A percentile compares a stretch with the other conserved stretches of the same genome.
These are phyloP conservation scores for Hymenotorrendiella dingleyae DNA, from an alignment of 2,329 filamentous ascomycete genomes.

Conservation along the genomic window DNA sequence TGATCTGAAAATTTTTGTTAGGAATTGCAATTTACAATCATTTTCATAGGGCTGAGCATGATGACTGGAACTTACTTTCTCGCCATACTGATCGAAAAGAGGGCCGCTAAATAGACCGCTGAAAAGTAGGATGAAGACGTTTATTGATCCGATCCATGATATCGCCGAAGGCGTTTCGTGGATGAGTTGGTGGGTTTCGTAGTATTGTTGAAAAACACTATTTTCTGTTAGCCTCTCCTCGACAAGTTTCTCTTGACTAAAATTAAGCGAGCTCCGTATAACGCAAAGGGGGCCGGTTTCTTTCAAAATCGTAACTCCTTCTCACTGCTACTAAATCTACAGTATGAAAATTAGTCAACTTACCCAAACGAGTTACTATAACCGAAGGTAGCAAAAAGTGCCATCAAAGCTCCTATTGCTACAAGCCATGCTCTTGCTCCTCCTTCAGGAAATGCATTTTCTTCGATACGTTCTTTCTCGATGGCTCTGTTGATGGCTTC, in stretches of 20 bases:
- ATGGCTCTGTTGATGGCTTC: no score
- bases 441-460: slow-evolving; percentile 47
- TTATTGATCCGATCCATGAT: slow-evolving; percentile 54
- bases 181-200: slow-evolving; percentile 31
- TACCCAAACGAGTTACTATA: slow-evolving; percentile 43
- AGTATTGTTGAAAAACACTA: slow-evolving; percentile 33
- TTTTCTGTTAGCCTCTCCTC: no score
- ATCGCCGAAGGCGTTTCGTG: slow-evolving; percentile 38
- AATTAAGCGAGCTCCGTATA: no score
- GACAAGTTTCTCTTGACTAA: no score
- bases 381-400: slow-evolving; percentile 42
- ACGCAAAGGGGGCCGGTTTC: no score
- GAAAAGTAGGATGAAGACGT: slow-evolving; percentile 45
- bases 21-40: no score
- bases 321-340: background rate
- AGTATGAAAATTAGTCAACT: background rate
- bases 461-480: no score
- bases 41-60: no score
- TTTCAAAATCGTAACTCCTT: no score
- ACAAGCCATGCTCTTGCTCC: slow-evolving; percentile 49
- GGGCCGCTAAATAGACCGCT: slow-evolving; percentile 51
- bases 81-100: slow-evolving; percentile 57
- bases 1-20: no score
- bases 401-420: slow-evolving; percentile 39
- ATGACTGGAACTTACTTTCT: no score